Conservation (phyloP, 2,329 filamentous ascomycete species). For the Colletotrichum shisoi region DNA sequence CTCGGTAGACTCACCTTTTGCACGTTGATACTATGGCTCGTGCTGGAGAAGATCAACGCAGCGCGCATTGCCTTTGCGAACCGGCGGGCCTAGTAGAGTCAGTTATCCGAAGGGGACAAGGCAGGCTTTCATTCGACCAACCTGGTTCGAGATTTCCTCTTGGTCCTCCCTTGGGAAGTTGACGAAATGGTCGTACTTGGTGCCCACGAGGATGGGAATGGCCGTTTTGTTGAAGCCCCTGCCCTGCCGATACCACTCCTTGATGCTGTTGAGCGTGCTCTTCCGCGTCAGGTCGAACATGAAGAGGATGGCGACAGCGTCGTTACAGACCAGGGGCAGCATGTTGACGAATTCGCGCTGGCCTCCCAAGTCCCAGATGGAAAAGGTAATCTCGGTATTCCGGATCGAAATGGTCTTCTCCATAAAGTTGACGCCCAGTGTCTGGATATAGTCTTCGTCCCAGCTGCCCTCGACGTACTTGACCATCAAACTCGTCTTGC, state of each 20-base stretch:
- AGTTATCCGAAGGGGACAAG: background rate
- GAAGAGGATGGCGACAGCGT: constrained; percentile 97
- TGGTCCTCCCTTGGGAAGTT: constrained; percentile 98
- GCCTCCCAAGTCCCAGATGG: constrained; percentile 97
- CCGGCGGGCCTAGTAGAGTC: constrained; percentile 73
- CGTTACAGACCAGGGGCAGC: constrained; percentile 98
- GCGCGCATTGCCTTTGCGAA: constrained; percentile 99
- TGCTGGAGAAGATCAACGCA: constrained; percentile 97
- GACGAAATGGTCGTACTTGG: constrained; percentile 99
- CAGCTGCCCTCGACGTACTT: constrained; percentile 99
- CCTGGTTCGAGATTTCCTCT: constrained; percentile 97
- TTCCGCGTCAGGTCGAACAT: constrained; percentile 99
- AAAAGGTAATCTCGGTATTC: constrained; percentile 99
- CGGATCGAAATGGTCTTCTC: constrained; percentile 99
- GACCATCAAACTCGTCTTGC: constrained; percentile 99
- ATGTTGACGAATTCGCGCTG: constrained; percentile 99
- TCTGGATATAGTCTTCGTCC: constrained; percentile 99
- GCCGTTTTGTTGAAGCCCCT: constrained; percentile 99
- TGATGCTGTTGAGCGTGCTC: constrained; percentile 98
- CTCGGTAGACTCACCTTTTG: constrained; percentile 73
- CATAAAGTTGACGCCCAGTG: constrained; percentile 99
- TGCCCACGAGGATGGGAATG: constrained; percentile 96
- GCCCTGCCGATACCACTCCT: constrained; percentile 98
- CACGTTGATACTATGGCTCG: constrained; percentile 98
- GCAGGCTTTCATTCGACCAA: constrained; percentile 50